These are phyloP conservation scores for Penicillium silybi DNA, from an alignment of 495 filamentous ascomycete species.

Conservation along the genomic window DNA sequence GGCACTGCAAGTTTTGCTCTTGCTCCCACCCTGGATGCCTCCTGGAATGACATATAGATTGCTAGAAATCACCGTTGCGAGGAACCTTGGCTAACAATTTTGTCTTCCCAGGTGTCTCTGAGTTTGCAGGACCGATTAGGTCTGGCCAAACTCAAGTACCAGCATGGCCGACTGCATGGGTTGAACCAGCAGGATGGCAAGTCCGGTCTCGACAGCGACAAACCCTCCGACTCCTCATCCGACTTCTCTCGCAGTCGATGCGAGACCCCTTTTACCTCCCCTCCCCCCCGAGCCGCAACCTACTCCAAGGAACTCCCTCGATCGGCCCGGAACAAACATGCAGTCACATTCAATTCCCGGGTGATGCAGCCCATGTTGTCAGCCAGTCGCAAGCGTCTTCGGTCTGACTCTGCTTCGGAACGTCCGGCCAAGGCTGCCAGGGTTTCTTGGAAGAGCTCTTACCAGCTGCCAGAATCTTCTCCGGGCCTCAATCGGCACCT, in stretches of 20 bases:
- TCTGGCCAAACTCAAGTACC: slow-evolving; percentile 92
- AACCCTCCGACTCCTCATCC: slow-evolving; percentile 74
- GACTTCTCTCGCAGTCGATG: slow-evolving; percentile 48
- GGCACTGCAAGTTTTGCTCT: not conserved
- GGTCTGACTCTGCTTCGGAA: slow-evolving; percentile 61
- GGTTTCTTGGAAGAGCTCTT: slow-evolving; percentile 66
- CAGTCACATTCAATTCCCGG: slow-evolving; percentile 42
- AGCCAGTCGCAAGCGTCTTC: slow-evolving; percentile 61
- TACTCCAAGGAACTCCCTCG: slow-evolving; percentile 46
- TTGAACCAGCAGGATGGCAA: slow-evolving; percentile 60
- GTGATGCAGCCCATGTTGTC: slow-evolving; percentile 47
- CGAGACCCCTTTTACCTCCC: slow-evolving; percentile 45
- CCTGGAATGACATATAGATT: not conserved
- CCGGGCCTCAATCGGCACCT: slow-evolving; percentile 51
- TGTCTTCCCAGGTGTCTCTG: slow-evolving; percentile 70
- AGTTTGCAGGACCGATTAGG: slow-evolving; percentile 88
- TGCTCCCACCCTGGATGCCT: not conserved
- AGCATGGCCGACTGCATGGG: slow-evolving; percentile 60
- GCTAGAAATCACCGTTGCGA: not conserved
- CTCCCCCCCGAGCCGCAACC: slow-evolving; percentile 33
- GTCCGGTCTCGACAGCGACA: slow-evolving; percentile 29
- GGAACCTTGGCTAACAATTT: slow-evolving; percentile 4
- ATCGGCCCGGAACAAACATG: slow-evolving; percentile 45
- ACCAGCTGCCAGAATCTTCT: slow-evolving; percentile 77
- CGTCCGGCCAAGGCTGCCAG: slow-evolving; percentile 54